A percentile compares a stretch with the other conserved stretches of the same genome.
Evolutionary conservation across 2,329 filamentous ascomycete species (phyloP).

Genomic region (Metarhizium brunneum): DNA sequence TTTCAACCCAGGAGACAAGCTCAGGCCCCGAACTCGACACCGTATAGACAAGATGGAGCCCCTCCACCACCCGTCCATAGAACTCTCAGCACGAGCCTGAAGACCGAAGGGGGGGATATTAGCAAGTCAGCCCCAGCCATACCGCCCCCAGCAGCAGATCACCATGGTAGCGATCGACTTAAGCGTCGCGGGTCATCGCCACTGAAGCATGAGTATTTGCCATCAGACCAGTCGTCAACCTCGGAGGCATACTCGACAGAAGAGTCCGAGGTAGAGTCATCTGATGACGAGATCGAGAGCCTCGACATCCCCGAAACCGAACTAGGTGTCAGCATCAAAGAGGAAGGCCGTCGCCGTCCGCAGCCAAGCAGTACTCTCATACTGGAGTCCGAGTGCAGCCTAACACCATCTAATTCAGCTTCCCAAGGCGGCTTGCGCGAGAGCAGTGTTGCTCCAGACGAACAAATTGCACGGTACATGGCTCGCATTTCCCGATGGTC

Average conservation of each 20-base stretch:
- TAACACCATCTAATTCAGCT: slow-evolving; percentile 73
- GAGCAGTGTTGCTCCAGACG: slow-evolving; percentile 25
- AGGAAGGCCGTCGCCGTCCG: slow-evolving; percentile 20
- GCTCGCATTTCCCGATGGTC: slow-evolving; percentile 55
- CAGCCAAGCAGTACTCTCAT: slow-evolving; percentile 23
- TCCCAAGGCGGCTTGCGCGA: slow-evolving; percentile 61
- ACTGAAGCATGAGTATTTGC: slow-evolving; percentile 92
- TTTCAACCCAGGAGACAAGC: slow-evolving; percentile 17
- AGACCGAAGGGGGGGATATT: slow-evolving; percentile 5
- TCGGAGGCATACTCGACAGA: slow-evolving; percentile 44
- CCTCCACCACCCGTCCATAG: slow-evolving; percentile 47
- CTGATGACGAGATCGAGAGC: slow-evolving; percentile 49
- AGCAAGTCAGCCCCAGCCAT: slow-evolving; percentile 12
- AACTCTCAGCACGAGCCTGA: slow-evolving; percentile 28
- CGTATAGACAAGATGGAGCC: slow-evolving; percentile 43
- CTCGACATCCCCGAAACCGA: slow-evolving; percentile 50
- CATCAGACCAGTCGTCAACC: slow-evolving; percentile 59
- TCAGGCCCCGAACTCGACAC: slow-evolving; percentile 19
- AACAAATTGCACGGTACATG: slow-evolving; percentile 36
- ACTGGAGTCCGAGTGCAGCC: slow-evolving; percentile 46
- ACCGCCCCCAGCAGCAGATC: slow-evolving; percentile 26
- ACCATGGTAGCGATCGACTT: slow-evolving; percentile 31
- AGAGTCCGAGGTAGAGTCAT: slow-evolving; percentile 37
- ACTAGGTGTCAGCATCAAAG: slow-evolving; percentile 46
- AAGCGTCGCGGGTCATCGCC: slow-evolving; percentile 80